phyloP scores from a whole-genome alignment of 305 asterid species.

The Fraxinus baroniana region DNA sequence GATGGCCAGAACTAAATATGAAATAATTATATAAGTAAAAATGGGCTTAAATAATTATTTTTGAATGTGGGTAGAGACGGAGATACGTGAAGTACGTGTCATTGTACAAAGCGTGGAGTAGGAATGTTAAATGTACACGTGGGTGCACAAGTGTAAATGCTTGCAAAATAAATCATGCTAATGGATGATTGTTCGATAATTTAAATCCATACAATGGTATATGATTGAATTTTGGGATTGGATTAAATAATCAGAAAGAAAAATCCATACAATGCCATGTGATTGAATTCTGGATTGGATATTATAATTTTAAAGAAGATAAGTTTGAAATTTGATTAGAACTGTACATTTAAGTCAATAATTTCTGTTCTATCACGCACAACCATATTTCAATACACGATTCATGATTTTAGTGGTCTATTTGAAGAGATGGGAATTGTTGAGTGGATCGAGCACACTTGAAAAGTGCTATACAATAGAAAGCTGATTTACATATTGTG shows the following conservation, averaged over 20 bases:
- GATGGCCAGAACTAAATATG: slow-evolving; percentile 34
- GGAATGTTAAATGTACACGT: slow-evolving; percentile 20
- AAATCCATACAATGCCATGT: background rate
- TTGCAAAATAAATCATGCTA: background rate
- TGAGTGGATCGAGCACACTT: background rate
- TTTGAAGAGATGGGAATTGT: background rate
- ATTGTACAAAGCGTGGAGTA: slow-evolving; percentile 35
- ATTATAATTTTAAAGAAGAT: background rate
- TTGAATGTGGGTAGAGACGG: slow-evolving; percentile 11
- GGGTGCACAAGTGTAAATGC: slow-evolving; percentile 1
- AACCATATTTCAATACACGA: background rate
- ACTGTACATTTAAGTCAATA: background rate
- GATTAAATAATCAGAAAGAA: background rate
- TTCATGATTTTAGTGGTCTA: background rate
- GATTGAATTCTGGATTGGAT: background rate
- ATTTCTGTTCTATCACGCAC: background rate
- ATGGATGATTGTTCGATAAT: background rate
- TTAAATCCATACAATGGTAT: background rate
- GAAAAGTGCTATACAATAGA: background rate
- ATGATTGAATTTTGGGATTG: background rate
- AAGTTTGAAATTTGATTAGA: background rate
- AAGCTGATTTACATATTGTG: background rate
- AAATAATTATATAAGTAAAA: slow-evolving; percentile 24
- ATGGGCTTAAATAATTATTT: background rate
- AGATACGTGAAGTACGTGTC: slow-evolving; percentile 40